Base-by-base conservation (phyloP, 1,284 basidiomycete genomes). In the Cryptococcus sp. region DNA sequence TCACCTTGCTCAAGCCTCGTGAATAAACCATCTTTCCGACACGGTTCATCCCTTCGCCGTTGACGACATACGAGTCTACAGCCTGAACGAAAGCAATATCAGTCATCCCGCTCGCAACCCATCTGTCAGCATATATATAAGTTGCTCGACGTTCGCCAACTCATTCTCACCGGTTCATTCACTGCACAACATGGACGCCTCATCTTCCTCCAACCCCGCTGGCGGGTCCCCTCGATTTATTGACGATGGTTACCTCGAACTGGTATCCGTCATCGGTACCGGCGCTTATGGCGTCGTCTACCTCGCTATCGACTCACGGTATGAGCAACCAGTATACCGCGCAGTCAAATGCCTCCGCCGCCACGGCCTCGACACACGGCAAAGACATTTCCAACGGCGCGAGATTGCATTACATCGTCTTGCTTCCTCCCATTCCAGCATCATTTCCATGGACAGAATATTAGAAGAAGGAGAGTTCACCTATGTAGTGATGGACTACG, bases 201-300 rank as follows among this genome's bases (percentile, higher is more conserved):
- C 56, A 20, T 59, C 63, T 19, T 62, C 63, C 22, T 52, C 58
- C 25, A 65, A 68, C 50, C 65, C 64, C 45, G 57, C 54, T 47
- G 53, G 43, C 47, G 54, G 53, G 25, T 45, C 55, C n/a, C 66
- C 66, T 34, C 64, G 65, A 48, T 69, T 59, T 58, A 91, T 93
- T 80, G 89, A 92, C 81, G 83, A 86, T 66, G 88, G 86, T 59
- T 81, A 84, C 52, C 85, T 98, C 62, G 87, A 94, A 79, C 89
- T 98, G 69, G 86, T 91, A 68, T 87, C 89, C 70, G 85, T 96
- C 57, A 86, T 99, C 55, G 95, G 95, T 53, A 87, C 92, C 52
- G 95, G 95, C 48, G 93, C 93, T 26, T 98, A 97, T 76, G 95
- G 95, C 61, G 88, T 95, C 69, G 94, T 97, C 50, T 97, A 96